Percentiles rank a stretch among this genome's conserved stretches.
These are phyloP conservation scores for sweet orange (Citrus sinensis) DNA, from an alignment of 345 rosid species.

Conservation along the genomic window DVS_A1.0 CM039169.1:30939001-30939500, in stretches of 20 bases:
- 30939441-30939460: conserved; percentile 5
- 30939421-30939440: conserved; percentile 78
- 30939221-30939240: not conserved
- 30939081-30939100: conserved; percentile 91
- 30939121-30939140: conserved; percentile 98
- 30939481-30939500: not conserved
- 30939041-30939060: conserved; percentile 96
- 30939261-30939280: not conserved
- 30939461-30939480: conserved; percentile 1
- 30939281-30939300: not conserved
- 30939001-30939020: conserved; percentile 11
- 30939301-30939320: conserved; percentile 67
- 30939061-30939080: conserved; percentile 99
- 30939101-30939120: conserved; percentile 99
- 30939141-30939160: conserved; percentile 91
- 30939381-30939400: conserved; percentile 93
- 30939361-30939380: conserved; percentile 80
- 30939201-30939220: conserved; percentile 1
- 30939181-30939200: conserved; percentile 15
- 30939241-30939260: not conserved
- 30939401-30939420: conserved; percentile 99
- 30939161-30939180: conserved; percentile 94
- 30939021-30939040: conserved; percentile 37
- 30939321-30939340: conserved; percentile 90
- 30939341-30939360: conserved; percentile 78